Evolutionary conservation across 2,329 filamentous ascomycete species (phyloP).

Genomic region (Pseudomassariella vexata): DNA sequence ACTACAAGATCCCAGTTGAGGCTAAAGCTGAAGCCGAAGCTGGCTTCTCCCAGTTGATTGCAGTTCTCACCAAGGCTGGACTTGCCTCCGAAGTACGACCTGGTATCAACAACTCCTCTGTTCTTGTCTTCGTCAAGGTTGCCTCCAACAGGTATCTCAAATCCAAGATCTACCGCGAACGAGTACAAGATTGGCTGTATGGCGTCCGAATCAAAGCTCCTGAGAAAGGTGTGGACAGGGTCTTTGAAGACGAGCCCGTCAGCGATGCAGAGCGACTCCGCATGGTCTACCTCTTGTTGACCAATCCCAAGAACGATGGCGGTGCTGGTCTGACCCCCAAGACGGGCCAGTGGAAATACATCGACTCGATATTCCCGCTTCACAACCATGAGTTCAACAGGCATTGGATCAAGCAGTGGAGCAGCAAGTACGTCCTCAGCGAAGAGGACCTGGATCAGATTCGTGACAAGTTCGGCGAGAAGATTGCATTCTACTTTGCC

Average conservation of each 20-base stretch:
- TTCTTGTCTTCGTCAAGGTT: conserved; percentile 79
- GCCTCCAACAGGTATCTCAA: conserved; percentile 69
- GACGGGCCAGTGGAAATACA: conserved; percentile 64
- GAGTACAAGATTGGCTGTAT: conserved; percentile 90
- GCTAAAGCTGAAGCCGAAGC: conserved; percentile 65
- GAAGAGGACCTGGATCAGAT: conserved; percentile 66
- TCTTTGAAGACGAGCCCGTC: conserved; percentile 68
- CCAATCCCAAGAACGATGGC: conserved; percentile 65
- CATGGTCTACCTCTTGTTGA: conserved; percentile 81
- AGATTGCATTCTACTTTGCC: conserved; percentile 91
- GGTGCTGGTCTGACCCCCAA: conserved; percentile 72
- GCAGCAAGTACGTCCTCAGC: conserved; percentile 63
- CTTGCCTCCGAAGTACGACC: conserved; percentile 82
- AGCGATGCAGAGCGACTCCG: conserved; percentile 84
- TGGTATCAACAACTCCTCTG: conserved; percentile 60
- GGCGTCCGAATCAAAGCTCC: conserved; percentile 77
- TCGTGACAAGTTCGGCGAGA: conserved; percentile 71
- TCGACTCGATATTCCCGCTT: conserved; percentile 70
- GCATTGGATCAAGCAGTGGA: conserved; percentile 69
- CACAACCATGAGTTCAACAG: conserved; percentile 74
- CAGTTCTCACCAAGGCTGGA: conserved; percentile 71
- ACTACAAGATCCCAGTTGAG: conserved; percentile 62
- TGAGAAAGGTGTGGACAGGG: conserved; percentile 61
- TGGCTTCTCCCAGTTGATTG: conserved; percentile 72
- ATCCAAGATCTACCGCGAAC: conserved; percentile 77